phyloP scores from a whole-genome alignment of 1,139 yeast species.

The Pichia sp. region DNA sequence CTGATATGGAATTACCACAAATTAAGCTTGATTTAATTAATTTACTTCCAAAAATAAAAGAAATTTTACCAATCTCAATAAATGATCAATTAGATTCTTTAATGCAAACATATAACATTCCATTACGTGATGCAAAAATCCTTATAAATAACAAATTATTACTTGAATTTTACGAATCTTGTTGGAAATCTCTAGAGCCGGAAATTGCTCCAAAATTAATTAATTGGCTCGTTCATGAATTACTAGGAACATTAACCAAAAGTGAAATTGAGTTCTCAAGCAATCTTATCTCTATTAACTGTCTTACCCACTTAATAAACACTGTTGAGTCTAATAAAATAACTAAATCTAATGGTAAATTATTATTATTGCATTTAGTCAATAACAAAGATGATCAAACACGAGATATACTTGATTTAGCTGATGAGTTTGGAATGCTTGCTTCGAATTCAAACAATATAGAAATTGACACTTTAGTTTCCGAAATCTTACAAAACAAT shows the following conservation, averaged over 20 bases:
- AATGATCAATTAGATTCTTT: constrained; percentile 51
- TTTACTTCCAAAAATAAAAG: constrained; percentile 35
- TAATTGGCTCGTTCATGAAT: constrained; percentile 82
- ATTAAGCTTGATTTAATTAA: constrained; percentile 42
- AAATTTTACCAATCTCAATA: constrained; percentile 55
- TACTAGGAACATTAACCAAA: constrained; percentile 63
- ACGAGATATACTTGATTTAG: constrained; percentile 45
- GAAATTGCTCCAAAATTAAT: constrained; percentile 40
- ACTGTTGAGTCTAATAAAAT: constrained; percentile 32
- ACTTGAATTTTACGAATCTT: constrained; percentile 47
- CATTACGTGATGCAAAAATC: constrained; percentile 66
- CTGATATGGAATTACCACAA: constrained; percentile 81
- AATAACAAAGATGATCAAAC: constrained; percentile 36
- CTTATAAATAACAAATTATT: constrained; percentile 43
- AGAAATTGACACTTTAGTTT: constrained; percentile 38
- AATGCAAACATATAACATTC: constrained; percentile 51
- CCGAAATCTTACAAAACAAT: constrained; percentile 43
- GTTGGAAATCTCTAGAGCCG: constrained; percentile 35
- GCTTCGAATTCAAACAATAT: constrained; percentile 8
- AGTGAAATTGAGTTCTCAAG: constrained; percentile 39
- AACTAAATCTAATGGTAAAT: constrained; percentile 59
- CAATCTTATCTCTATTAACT: constrained; percentile 33
- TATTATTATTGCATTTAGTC: constrained; percentile 55
- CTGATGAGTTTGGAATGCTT: constrained; percentile 27
- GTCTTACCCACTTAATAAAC: constrained; percentile 40